phyloP scores from a whole-genome alignment of 108 stramenopile species.

The Nannochloropsis granulata region DNA sequence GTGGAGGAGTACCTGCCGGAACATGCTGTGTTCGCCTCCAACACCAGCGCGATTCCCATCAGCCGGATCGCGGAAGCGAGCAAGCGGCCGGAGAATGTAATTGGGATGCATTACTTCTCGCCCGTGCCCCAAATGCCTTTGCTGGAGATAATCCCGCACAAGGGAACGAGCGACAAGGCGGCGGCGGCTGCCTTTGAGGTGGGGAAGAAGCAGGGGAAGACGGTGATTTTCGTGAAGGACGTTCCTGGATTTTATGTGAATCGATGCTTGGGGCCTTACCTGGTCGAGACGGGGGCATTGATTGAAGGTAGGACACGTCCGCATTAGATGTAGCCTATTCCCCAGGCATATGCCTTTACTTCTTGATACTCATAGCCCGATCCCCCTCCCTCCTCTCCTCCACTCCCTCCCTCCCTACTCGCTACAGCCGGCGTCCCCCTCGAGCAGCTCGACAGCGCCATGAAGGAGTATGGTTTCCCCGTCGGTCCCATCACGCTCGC shows the following conservation, averaged over 20 bases:
- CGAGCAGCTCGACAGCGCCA: conserved; percentile 64
- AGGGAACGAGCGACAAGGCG: conserved; percentile 59
- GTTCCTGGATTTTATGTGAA: conserved; percentile 99
- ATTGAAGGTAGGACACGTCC: not conserved
- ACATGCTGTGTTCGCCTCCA: conserved; percentile 85
- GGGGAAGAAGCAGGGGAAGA: conserved; percentile 96
- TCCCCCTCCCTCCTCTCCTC: too few species aligned
- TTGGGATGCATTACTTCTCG: conserved; percentile 99
- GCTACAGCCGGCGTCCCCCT: conserved; percentile 16
- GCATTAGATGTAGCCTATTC: not conserved
- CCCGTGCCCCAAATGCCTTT: conserved; percentile 97
- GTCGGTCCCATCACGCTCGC: conserved; percentile 81
- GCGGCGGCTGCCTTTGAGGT: conserved; percentile 83
- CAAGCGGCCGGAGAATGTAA: conserved; percentile 70
- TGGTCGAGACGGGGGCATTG: conserved; percentile 53
- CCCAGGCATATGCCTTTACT: not conserved
- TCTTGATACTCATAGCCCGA: not conserved
- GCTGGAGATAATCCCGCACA: conserved; percentile 93
- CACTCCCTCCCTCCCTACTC: too few species aligned
- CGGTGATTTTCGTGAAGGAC: conserved; percentile 92
- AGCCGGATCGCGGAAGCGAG: conserved; percentile 80
- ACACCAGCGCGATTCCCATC: conserved; percentile 97
- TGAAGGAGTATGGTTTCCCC: conserved; percentile 90
- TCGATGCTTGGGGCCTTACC: conserved; percentile 90
- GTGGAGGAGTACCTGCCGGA: conserved; percentile 68